Evolutionary conservation across 768 basidiomycete species (phyloP), one percentile per base, ranked within the genome.

Genomic region (Serendipita vermifera): DNA sequence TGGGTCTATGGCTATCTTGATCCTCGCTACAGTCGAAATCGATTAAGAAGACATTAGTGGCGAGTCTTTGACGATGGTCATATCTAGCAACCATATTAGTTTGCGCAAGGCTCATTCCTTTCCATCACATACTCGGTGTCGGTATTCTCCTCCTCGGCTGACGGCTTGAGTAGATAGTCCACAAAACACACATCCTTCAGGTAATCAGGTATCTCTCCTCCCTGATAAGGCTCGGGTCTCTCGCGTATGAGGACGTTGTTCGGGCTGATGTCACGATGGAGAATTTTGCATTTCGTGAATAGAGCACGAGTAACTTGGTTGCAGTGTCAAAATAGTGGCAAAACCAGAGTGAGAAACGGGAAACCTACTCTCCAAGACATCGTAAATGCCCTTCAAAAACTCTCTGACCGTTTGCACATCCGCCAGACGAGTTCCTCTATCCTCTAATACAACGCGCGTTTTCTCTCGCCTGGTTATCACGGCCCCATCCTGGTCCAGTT

Each of bases 211-310:
- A n/a, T n/a, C n/a, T n/a, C n/a, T n/a, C n/a, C n/a, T n/a, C n/a
- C n/a, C n/a, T n/a, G n/a, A n/a, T n/a, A n/a, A n/a, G n/a, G n/a
- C 11, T 24, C 14, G 11, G 2, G 13, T 13, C 26, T 2, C 14
- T 26, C 26, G 22, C 13, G 9, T 13, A 43, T 24, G 14, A 43
- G 41, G 14, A 43, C 20, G 41, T 43, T 43, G 13, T 24, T 24
- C 20, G 41, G 24, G 41, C 41, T 43, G 41, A 43, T 43, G 26
- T 43, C 41, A 11, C 41, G 41, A 43, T 43, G 41, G 9, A 43
- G 7, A 22, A 43, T 43, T 7, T 24, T 7, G 13, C 41, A 24
- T 9, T 7, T 14, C 24, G 9, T 7, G 41, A n/a, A 38, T 38
- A n/a, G 36, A 38, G 36, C 36, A n/a, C 11, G 11, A 38, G 36